phyloP scores from a whole-genome alignment of 1,284 basidiomycete genomes.

The Trichosporon sp. region DNA sequence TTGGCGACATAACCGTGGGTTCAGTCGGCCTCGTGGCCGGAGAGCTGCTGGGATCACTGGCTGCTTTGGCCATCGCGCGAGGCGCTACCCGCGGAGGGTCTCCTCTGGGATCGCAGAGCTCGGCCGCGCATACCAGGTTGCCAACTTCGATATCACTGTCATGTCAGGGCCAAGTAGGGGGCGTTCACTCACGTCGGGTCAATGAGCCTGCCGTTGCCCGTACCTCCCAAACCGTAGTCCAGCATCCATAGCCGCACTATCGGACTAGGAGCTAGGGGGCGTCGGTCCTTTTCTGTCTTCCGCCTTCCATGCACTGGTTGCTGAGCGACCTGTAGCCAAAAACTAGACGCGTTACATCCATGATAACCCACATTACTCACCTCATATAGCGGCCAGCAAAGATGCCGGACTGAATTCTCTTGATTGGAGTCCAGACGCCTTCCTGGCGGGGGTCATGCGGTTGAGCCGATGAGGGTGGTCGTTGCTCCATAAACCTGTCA shows the following conservation, averaged over 20 bases:
- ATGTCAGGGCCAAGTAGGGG: conserved; percentile 3
- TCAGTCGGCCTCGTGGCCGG: background rate
- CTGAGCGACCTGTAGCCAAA: conserved; percentile 39
- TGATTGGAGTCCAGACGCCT: conserved; percentile 11
- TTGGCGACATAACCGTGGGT: background rate
- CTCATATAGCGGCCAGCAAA: conserved; percentile 40
- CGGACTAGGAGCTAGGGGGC: conserved; percentile 42
- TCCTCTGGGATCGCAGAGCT: conserved; percentile 23
- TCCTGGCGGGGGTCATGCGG: background rate
- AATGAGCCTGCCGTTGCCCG: conserved; percentile 18
- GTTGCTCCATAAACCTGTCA: background rate
- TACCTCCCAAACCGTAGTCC: conserved; percentile 23
- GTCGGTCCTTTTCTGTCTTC: conserved; percentile 46
- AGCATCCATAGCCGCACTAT: conserved; percentile 38
- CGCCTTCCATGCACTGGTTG: conserved; percentile 42
- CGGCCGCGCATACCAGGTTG: conserved; percentile 39
- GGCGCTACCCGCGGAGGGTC: background rate
- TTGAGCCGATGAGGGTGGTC: background rate
- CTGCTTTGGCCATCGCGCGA: background rate
- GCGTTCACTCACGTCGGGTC: conserved; percentile 27
- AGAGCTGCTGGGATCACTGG: conserved; percentile 4
- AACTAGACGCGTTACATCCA: conserved; percentile 28
- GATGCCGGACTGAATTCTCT: conserved; percentile 28
- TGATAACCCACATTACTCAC: conserved; percentile 27
- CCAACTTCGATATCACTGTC: conserved; percentile 37